These are phyloP conservation scores for Phytomonas serpens DNA, from an alignment of 208 protist species.

Conservation along the genomic window DNA sequence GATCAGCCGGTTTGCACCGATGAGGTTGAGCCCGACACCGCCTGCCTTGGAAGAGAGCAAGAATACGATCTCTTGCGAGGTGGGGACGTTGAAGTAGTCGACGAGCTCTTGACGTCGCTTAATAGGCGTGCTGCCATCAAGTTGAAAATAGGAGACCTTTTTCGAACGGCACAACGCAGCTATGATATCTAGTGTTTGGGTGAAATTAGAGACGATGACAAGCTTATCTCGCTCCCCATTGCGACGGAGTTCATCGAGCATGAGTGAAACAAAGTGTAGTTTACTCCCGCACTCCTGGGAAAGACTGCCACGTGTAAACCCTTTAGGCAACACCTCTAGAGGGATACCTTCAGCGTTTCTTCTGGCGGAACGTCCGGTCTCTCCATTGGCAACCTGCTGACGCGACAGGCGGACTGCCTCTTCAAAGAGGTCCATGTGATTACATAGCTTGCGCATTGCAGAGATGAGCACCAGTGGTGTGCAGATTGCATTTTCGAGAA, in stretches of 20 bases:
- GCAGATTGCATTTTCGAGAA: slow-evolving; percentile 50
- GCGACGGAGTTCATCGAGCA: slow-evolving; percentile 56
- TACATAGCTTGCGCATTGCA: slow-evolving; percentile 89
- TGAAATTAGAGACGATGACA: slow-evolving; percentile 84
- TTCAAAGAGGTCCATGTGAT: slow-evolving; percentile 89
- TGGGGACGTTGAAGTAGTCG: slow-evolving; percentile 84
- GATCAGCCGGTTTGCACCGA: slow-evolving; percentile 90
- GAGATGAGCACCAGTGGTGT: slow-evolving; percentile 80
- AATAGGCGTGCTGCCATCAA: slow-evolving; percentile 77
- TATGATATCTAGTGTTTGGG: slow-evolving; percentile 75
- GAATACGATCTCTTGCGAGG: slow-evolving; percentile 85
- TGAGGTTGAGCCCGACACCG: slow-evolving; percentile 93
- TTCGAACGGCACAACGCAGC: slow-evolving; percentile 43
- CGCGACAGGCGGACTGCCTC: slow-evolving; percentile 60
- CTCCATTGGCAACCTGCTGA: slow-evolving; percentile 10
- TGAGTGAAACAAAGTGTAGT: slow-evolving; percentile 72
- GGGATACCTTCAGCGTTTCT: slow-evolving; percentile 31
- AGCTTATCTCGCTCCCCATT: slow-evolving; percentile 76
- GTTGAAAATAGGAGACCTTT: slow-evolving; percentile 72
- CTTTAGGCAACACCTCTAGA: slow-evolving; percentile 49
- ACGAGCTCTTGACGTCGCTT: slow-evolving; percentile 83
- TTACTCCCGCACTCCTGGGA: slow-evolving; percentile 55
- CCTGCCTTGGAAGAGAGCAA: slow-evolving; percentile 92
- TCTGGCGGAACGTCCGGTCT: not conserved
- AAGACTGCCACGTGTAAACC: slow-evolving; percentile 45